Evolutionary conservation across 2,329 filamentous ascomycete genomes (phyloP), one percentile per base, ranked within the genome.

Genomic region (Penicillium sp.): DNA sequence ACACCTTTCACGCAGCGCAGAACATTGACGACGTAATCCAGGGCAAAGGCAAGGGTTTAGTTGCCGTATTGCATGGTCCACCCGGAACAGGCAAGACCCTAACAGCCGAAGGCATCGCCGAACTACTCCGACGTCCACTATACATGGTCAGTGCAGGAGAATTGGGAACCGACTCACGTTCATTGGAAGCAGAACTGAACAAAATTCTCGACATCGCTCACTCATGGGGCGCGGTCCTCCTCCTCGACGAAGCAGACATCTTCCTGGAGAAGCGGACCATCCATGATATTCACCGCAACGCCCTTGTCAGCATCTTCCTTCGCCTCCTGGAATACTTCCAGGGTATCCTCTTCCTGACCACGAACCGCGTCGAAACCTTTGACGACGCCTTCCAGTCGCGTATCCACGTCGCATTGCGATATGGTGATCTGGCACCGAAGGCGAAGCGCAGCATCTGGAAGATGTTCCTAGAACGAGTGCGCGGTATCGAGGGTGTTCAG

Each of bases 271-370:
- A 90, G 72, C 85, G 91, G 1, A 89, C 90, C 46, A 86, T 91
- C 66, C 87, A 90, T 60, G 90, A 96, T 65, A 87, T 95, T 50
- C 88, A 92, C 68, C 87, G 91, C 55, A 96, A 96, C 64, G 88
- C 89, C 0, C 83, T 94, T 1, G 92, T 96, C 50, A 90, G 87
- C 70, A 90, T 96, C 66, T 96, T 96, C 79, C 78, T 96, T 2
- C 86, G 91, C 0, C 81, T 93, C 54, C 80, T 96, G 0, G 92
- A 97, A 73, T 96, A 96, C 72, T 96, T 95, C 75, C 89, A 95
- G 68, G 92, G 92, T 3, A 95, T 96, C 51, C 73, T 96, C 4
- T 95, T 96, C 77, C 75, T 96, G 25, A 96, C 92, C 0, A 96
- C 92, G 2, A 96, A 96, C 70, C 85, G 91, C 1, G 90, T 95